These are phyloP conservation scores for Pelargonium myrrhifolium DNA, from an alignment of 441 rosid species.

Conservation along the genomic window DNA sequence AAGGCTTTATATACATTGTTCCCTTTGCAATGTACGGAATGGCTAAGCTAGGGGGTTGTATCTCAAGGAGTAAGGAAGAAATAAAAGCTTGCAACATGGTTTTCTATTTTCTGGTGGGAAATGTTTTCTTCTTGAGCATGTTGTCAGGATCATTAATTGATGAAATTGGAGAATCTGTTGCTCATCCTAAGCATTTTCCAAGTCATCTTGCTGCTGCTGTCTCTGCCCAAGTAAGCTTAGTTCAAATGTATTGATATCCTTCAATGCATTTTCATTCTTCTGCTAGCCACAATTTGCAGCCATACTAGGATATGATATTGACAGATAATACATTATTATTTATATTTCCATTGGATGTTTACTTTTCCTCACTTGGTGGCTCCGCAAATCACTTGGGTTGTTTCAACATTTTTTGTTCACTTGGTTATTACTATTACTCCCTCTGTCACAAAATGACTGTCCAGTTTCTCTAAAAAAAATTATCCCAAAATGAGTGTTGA, in stretches of 20 bases:
- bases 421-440: no score
- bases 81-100: slow-evolving; percentile 91
- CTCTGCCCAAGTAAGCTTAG: slow-evolving; percentile 57
- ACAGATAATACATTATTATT: neutral
- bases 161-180: slow-evolving; percentile 64
- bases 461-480: no score
- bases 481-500: no score
- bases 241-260: neutral
- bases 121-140: slow-evolving; percentile 79
- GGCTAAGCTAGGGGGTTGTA: slow-evolving; percentile 59
- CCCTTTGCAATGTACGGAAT: slow-evolving; percentile 76
- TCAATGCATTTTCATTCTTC: neutral
- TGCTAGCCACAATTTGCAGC: neutral
- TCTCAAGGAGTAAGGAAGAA: slow-evolving; percentile 74
- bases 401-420: no score
- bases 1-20: slow-evolving; percentile 61
- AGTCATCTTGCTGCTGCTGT: slow-evolving; percentile 83
- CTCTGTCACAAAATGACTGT: no score
- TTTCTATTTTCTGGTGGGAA: slow-evolving; percentile 83
- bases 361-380: neutral
- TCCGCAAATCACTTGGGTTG: neutral
- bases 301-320: no score
- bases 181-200: slow-evolving; percentile 66
- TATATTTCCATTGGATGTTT: neutral
- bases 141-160: slow-evolving; percentile 87